A percentile compares a stretch with the other conserved stretches of the same genome.
Evolutionary conservation across 768 basidiomycete species (phyloP).

Genomic region (Phylloporus arenicola): DNA sequence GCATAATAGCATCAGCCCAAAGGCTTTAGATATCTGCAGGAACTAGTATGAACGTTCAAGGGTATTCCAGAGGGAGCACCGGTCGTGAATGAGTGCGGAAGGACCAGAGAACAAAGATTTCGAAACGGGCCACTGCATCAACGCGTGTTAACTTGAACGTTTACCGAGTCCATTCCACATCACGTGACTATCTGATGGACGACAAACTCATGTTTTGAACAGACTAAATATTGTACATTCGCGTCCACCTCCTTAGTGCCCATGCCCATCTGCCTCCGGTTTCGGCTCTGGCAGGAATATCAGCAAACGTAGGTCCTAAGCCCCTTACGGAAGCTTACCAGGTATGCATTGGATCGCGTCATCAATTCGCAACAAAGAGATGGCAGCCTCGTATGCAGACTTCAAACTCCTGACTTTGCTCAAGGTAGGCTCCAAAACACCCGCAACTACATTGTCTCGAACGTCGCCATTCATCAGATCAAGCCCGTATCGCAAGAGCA

Average conservation of each 20-base stretch:
- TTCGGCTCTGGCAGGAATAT: conserved; percentile 51
- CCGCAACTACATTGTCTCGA: conserved; percentile 89
- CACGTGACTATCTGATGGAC: conserved; percentile 24
- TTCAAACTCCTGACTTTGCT: conserved; percentile 97
- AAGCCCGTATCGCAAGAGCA: conserved; percentile 85
- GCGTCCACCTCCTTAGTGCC: conserved; percentile 45
- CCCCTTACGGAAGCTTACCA: conserved; percentile 40
- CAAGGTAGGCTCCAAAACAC: conserved; percentile 93
- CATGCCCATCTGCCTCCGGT: conserved; percentile 67
- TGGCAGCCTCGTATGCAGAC: conserved; percentile 94
- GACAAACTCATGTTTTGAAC: background rate
- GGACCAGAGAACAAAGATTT: conserved; percentile 13
- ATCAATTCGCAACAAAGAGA: conserved; percentile 90
- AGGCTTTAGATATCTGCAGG: conserved; percentile 26
- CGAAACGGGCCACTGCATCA: conserved; percentile 13
- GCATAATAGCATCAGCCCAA: conserved; percentile 50
- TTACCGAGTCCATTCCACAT: conserved; percentile 10
- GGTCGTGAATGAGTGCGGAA: conserved; percentile 8
- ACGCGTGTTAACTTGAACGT: conserved; percentile 14
- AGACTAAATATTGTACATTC: conserved; percentile 7
- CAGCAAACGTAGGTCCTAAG: conserved; percentile 9
- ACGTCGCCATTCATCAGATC: conserved; percentile 94
- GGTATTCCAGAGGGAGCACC: conserved; percentile 4
- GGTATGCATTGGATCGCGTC: conserved; percentile 91
- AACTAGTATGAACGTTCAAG: conserved; percentile 16